A percentile compares a stretch with the other conserved stretches of the same genome.
phyloP scores from a whole-genome alignment of 1,284 basidiomycete genomes.

The Austroboletus novae-zelandiae region DNA sequence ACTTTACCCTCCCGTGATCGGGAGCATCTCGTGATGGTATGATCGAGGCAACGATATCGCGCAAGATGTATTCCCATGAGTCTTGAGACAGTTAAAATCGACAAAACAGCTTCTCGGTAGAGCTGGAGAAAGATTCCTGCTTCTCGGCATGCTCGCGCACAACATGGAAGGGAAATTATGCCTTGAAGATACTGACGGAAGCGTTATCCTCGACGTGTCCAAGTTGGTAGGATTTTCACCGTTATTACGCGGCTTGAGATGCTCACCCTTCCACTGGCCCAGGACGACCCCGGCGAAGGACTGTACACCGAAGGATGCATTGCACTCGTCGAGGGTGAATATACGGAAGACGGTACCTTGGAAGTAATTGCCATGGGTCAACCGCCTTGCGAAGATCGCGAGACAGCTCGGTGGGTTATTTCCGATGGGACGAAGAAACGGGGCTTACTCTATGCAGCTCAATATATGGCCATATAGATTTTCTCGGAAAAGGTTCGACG shows the following conservation, averaged over 20 bases:
- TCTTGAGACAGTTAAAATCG: constrained; percentile 72
- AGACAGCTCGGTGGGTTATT: constrained; percentile 65
- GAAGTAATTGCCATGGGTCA: constrained; percentile 94
- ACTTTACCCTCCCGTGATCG: constrained; percentile 85
- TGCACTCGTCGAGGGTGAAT: constrained; percentile 94
- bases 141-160: constrained; percentile 91
- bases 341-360: constrained; percentile 88
- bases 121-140: constrained; percentile 85
- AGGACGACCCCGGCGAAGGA: constrained; percentile 94
- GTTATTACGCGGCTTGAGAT: background rate
- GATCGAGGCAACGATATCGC: constrained; percentile 22
- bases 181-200: constrained; percentile 92
- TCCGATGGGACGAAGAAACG: background rate
- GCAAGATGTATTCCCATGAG: constrained; percentile 11
- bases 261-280: constrained; percentile 7
- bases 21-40: constrained; percentile 80
- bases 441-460: constrained; percentile 48
- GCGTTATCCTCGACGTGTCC: constrained; percentile 86
- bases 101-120: constrained; percentile 96
- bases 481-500: constrained; percentile 89
- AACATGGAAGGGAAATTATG: constrained; percentile 88
- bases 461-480: constrained; percentile 93
- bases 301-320: constrained; percentile 96
- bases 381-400: constrained; percentile 90
- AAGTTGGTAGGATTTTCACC: constrained; percentile 63